Percentiles rank a stretch among this genome's conserved stretches.
phyloP scores from a whole-genome alignment of 2,329 filamentous ascomycete species.

The Diaporthe ampelina region DNA sequence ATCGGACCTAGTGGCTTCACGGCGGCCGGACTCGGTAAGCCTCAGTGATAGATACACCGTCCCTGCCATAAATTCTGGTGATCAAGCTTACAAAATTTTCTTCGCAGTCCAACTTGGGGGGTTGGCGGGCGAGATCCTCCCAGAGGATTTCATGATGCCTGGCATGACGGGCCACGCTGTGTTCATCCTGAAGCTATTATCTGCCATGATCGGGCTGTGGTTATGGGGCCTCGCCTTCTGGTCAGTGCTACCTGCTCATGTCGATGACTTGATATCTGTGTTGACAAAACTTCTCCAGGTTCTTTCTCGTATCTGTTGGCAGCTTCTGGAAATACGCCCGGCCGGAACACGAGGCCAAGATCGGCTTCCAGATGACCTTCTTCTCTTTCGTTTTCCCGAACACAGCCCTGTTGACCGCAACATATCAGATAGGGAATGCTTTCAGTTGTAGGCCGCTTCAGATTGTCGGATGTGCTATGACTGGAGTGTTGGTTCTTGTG shows the following conservation, averaged over 20 bases:
- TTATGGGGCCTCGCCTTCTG: conserved; percentile 86
- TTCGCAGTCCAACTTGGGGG: conserved; percentile 59
- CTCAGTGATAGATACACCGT: not conserved
- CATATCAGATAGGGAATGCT: conserved; percentile 76
- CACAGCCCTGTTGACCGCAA: conserved; percentile 80
- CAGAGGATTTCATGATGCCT: conserved; percentile 53
- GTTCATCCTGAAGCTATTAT: conserved; percentile 61
- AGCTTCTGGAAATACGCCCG: conserved; percentile 78
- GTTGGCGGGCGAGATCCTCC: conserved; percentile 59
- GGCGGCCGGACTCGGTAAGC: conserved; percentile 59
- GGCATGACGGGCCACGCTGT: conserved; percentile 56
- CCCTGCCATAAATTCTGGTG: not conserved
- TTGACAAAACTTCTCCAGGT: conserved; percentile 51
- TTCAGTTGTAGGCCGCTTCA: conserved; percentile 72
- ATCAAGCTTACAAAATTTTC: conserved; percentile 7
- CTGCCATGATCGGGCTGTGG: conserved; percentile 79
- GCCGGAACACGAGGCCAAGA: conserved; percentile 61
- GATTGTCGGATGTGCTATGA: conserved; percentile 77
- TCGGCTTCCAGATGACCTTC: conserved; percentile 88
- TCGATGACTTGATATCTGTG: not conserved
- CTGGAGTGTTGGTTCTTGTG: conserved; percentile 73
- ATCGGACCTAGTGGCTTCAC: conserved; percentile 80
- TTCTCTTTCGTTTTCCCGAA: conserved; percentile 88
- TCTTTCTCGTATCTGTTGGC: conserved; percentile 84
- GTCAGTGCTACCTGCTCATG: conserved; percentile 47